Base-by-base conservation (phyloP, 106 monocot genomes). In the Agapanthus africanus region DNA sequence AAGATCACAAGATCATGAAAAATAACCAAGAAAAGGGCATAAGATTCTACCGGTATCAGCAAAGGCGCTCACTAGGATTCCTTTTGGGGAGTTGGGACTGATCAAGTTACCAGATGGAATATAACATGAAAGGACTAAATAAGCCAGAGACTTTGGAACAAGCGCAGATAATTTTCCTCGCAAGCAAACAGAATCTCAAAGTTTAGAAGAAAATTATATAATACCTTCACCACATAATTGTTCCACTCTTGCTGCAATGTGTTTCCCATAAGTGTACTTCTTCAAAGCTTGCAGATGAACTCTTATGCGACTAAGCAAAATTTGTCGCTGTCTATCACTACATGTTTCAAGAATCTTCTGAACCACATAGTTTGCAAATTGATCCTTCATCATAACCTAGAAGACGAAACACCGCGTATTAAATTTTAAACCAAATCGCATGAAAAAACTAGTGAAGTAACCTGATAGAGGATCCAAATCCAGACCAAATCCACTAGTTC, bases 351-450 rank as follows among this genome's bases (percentile, higher is more conserved):
- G 90, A 63, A 88, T 90, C 79, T 87, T 94, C 74, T 94, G 94
- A 59, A 94, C 82, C 18, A 94, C 94, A 77, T 94, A 94, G 47
- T 94, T 94, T 44, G 94, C 94, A 73, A 84, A 94, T 44, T 90
- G 94, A 67, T 94, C 94, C 64, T 94, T 94, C 94, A 94, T 94
- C 94, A 94, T 94, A 30, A 73, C 74, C 94, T 94, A 52, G 21
- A 64, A n/a, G n/a, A n/a, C n/a, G n/a, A n/a, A n/a, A n/a, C n/a
- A n/a, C n/a, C n/a, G n/a, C n/a, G n/a, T n/a, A n/a, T n/a, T n/a
- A n/a, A n/a, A n/a, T n/a, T n/a, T n/a, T n/a, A 60, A 68, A 35
- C 10, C 18, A 28, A 31, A 51, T 36, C 36, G 34, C 35, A 36
- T 61, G 2, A 36, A 0, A 18, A 1, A 36, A 34, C 6, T 36